Conservation (phyloP, 2,329 filamentous ascomycete species). For the Colletotrichum chlorophyti region DNA sequence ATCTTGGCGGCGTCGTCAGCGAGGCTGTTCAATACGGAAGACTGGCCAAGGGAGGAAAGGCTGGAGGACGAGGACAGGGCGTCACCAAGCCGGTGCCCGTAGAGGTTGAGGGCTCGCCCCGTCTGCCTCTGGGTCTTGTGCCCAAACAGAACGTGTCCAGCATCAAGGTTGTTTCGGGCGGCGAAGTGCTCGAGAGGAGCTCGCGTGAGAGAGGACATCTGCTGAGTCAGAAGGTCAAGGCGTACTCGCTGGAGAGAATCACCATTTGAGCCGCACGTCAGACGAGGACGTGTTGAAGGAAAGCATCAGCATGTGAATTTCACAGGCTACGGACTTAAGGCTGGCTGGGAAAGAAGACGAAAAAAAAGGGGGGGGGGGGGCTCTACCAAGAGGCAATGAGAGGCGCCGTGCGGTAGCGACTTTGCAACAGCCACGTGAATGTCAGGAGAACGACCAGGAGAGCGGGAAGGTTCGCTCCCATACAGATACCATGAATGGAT, state of each 20-base stretch:
- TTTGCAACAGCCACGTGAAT: not conserved
- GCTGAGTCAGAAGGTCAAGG: slow-evolving; percentile 79
- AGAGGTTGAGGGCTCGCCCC: slow-evolving; percentile 51
- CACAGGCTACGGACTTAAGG: slow-evolving; percentile 14
- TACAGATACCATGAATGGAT: slow-evolving; percentile 28
- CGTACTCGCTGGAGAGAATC: slow-evolving; percentile 84
- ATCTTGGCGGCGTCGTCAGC: slow-evolving; percentile 67
- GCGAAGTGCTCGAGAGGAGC: slow-evolving; percentile 74
- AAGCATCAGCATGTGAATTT: slow-evolving; percentile 14
- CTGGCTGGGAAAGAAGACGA: slow-evolving; percentile 7
- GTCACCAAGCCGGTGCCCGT: slow-evolving; percentile 50
- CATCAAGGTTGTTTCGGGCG: slow-evolving; percentile 69
- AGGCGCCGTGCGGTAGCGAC: slow-evolving; percentile 4
- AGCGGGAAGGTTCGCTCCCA: not conserved
- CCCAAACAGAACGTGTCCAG: slow-evolving; percentile 55
- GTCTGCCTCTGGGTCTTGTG: slow-evolving; percentile 79
- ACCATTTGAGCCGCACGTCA: slow-evolving; percentile 55
- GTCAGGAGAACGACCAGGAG: not conserved
- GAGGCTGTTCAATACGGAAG: slow-evolving; percentile 71
- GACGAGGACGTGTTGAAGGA: not conserved
- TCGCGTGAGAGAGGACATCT: slow-evolving; percentile 78
- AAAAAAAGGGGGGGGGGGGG: not conserved
- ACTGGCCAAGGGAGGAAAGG: slow-evolving; percentile 34
- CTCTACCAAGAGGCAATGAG: not conserved
- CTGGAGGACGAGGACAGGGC: slow-evolving; percentile 29